A percentile compares a stretch with the other conserved stretches of the same genome.
Evolutionary conservation across 1,284 basidiomycete species (phyloP).

Genomic region (Rhodofomes roseus): DNA sequence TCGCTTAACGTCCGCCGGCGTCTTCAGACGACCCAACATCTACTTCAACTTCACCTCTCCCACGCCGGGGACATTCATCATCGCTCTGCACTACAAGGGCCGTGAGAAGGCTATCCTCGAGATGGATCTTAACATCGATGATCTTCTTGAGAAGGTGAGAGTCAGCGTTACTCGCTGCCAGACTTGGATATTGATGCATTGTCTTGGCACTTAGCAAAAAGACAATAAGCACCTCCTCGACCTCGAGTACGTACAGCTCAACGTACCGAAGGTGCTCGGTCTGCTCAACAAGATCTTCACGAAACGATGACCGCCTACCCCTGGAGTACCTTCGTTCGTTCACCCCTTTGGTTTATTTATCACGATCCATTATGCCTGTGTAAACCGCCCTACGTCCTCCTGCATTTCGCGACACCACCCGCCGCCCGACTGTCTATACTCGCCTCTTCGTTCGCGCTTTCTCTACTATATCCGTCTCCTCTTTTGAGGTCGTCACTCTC

Average conservation of each 20-base stretch:
- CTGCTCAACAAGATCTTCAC: constrained; percentile 90
- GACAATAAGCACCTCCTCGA: constrained; percentile 95
- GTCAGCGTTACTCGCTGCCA: not conserved
- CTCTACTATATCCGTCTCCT: not conserved
- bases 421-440: not conserved
- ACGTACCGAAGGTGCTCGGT: constrained; percentile 91
- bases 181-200: constrained; percentile 3
- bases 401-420: not conserved
- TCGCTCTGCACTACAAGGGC: constrained; percentile 97
- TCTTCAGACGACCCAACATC: constrained; percentile 84
- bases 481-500: not conserved
- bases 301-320: constrained; percentile 54
- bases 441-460: not conserved
- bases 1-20: not conserved
- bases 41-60: constrained; percentile 99
- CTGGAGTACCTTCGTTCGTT: not conserved
- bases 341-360: constrained; percentile 10
- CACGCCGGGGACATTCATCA: constrained; percentile 97
- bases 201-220: constrained; percentile 76
- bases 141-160: constrained; percentile 89
- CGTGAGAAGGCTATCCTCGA: constrained; percentile 99
- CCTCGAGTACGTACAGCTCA: constrained; percentile 96
- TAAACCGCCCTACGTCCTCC: not conserved
- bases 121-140: constrained; percentile 99
- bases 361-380: constrained; percentile 11